Evolutionary conservation across 2,329 filamentous ascomycete genomes (phyloP).

Genomic region (Trichoderma koningii): DNA sequence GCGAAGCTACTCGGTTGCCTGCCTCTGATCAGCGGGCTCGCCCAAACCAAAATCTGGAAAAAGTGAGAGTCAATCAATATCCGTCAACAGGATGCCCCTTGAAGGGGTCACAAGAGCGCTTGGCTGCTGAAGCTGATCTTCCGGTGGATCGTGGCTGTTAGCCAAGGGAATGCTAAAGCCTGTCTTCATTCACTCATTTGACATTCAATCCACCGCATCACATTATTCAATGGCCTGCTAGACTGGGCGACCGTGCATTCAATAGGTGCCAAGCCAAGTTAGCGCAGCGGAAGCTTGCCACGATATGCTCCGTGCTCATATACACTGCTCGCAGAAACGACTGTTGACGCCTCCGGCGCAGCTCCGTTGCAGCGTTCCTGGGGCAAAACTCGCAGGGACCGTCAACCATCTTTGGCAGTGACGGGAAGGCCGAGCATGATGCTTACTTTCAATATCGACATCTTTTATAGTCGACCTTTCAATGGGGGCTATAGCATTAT

Average conservation of each 20-base stretch:
- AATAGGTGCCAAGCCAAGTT: slow-evolving; percentile 22
- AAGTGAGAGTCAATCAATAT: background rate
- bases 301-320: slow-evolving; percentile 21
- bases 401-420: background rate
- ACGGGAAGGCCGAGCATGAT: background rate
- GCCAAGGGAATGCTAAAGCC: slow-evolving; percentile 2
- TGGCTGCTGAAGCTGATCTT: background rate
- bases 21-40: slow-evolving; percentile 3
- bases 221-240: slow-evolving; percentile 25
- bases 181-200: slow-evolving; percentile 3
- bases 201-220: slow-evolving; percentile 6
- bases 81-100: slow-evolving; percentile 1
- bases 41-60: background rate
- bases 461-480: background rate
- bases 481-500: background rate
- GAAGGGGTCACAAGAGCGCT: slow-evolving; percentile 4
- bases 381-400: background rate
- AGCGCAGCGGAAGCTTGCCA: slow-evolving; percentile 14
- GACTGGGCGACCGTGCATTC: slow-evolving; percentile 16
- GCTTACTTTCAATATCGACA: no score
- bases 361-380: background rate
- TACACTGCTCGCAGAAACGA: background rate
- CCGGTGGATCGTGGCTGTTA: slow-evolving; percentile 13
- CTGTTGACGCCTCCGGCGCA: slow-evolving; percentile 21
- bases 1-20: slow-evolving; percentile 6